A percentile compares a stretch with the other conserved stretches of the same genome.
Evolutionary conservation across 164 flowering plant genomes (phyloP).

Genomic region (Litsea cubeba): DNA sequence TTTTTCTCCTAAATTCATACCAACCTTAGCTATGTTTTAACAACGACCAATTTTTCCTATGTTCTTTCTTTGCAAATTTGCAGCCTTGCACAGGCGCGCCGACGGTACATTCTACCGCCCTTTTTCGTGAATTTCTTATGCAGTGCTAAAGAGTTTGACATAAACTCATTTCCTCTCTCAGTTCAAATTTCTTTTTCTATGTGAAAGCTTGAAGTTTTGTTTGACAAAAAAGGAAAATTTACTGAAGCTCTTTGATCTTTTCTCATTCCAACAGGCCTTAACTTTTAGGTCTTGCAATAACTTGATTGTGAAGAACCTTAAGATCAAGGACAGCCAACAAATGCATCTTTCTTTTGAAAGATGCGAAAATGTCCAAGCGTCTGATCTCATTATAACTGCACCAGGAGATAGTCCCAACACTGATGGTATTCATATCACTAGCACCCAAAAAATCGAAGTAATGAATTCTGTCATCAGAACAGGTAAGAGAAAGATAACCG

Average conservation of each 20-base stretch:
- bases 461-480: slow-evolving; percentile 40
- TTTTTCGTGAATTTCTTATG: background rate
- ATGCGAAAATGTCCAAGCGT: slow-evolving; percentile 20
- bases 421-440: slow-evolving; percentile 41
- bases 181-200: background rate
- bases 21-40: background rate
- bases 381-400: slow-evolving; percentile 11
- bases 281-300: slow-evolving; percentile 56
- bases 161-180: background rate
- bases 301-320: slow-evolving; percentile 38
- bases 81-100: slow-evolving; percentile 89
- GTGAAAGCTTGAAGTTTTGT: background rate
- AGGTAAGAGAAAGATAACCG: slow-evolving; percentile 28
- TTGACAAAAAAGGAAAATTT: too few relatives aligned
- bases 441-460: slow-evolving; percentile 38
- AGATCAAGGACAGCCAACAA: slow-evolving; percentile 57
- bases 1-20: background rate
- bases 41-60: background rate
- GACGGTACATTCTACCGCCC: slow-evolving; percentile 46
- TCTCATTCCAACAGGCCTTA: slow-evolving; percentile 45
- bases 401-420: slow-evolving; percentile 15
- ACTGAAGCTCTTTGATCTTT: background rate
- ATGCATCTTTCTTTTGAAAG: slow-evolving; percentile 57
- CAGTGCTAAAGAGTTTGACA: too few relatives aligned
- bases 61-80: slow-evolving; percentile 17